These are phyloP conservation scores for Cladosporium cucumerinum DNA, from an alignment of 2,329 filamentous ascomycete genomes.

Conservation along the genomic window DNA sequence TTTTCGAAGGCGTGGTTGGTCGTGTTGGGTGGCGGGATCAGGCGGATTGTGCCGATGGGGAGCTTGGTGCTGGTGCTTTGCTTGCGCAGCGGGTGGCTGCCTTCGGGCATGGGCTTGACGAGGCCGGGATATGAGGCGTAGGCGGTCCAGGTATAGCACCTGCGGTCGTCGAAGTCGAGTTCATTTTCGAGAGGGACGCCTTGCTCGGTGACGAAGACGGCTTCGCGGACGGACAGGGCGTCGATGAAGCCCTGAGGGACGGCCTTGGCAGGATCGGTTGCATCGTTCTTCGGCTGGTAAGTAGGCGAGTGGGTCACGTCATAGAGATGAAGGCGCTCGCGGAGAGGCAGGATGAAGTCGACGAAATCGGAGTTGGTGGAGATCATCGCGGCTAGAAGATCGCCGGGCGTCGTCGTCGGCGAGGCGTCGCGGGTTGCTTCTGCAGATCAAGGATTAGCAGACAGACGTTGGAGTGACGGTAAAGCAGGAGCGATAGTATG, in stretches of 20 bases:
- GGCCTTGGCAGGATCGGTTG: slow-evolving; percentile 24
- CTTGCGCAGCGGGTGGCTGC: slow-evolving; percentile 29
- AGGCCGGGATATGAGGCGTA: slow-evolving; percentile 60
- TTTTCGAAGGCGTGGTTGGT: slow-evolving; percentile 11
- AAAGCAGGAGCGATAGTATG: not conserved
- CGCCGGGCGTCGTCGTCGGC: slow-evolving; percentile 1
- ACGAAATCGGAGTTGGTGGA: slow-evolving; percentile 30
- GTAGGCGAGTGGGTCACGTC: slow-evolving; percentile 27
- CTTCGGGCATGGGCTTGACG: not conserved
- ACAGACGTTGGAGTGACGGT: not conserved
- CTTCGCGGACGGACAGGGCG: slow-evolving; percentile 56
- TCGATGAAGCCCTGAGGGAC: slow-evolving; percentile 49
- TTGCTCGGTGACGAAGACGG: slow-evolving; percentile 59
- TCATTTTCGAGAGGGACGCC: slow-evolving; percentile 62
- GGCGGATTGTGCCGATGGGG: slow-evolving; percentile 71
- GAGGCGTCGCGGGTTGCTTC: not conserved
- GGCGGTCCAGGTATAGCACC: slow-evolving; percentile 71
- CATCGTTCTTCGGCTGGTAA: slow-evolving; percentile 32
- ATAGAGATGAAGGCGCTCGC: slow-evolving; percentile 32
- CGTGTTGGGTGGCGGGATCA: slow-evolving; percentile 75
- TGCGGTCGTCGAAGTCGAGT: slow-evolving; percentile 73
- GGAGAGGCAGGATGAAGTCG: slow-evolving; percentile 30
- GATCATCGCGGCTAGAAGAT: slow-evolving; percentile 10
- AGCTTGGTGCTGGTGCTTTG: slow-evolving; percentile 39
- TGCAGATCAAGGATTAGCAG: not conserved